Conservation (phyloP, 1,284 basidiomycete species). For the Chalciporus sp. region DNA sequence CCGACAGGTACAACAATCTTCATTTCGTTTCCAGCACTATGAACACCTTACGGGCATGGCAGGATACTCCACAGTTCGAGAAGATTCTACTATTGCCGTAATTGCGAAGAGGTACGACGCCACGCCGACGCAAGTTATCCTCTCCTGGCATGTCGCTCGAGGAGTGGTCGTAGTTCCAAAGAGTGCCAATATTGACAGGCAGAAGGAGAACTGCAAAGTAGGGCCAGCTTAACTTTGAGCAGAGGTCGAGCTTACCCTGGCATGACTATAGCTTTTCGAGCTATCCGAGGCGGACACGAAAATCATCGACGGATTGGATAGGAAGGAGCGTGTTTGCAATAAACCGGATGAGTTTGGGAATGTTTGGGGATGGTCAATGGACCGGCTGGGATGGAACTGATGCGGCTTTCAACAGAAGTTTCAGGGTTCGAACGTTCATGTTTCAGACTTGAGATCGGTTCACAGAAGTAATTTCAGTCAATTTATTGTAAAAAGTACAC, state of each 20-base stretch:
- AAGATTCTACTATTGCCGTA: neutral
- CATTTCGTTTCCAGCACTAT: neutral
- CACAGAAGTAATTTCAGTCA: neutral
- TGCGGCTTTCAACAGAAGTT: neutral
- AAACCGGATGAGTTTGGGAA: conserved; percentile 5
- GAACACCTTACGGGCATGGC: neutral
- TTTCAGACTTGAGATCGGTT: neutral
- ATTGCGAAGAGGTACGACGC: neutral
- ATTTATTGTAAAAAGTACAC: neutral
- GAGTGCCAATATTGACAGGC: conserved; percentile 42
- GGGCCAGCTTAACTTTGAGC: conserved; percentile 1
- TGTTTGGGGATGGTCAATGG: conserved; percentile 9
- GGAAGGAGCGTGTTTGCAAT: conserved; percentile 8
- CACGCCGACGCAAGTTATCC: conserved; percentile 37
- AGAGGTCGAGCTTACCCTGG: neutral
- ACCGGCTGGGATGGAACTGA: conserved; percentile 5
- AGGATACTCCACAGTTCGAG: neutral
- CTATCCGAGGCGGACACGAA: neutral
- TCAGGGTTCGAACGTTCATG: neutral
- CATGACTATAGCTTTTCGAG: neutral
- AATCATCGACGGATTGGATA: conserved; percentile 1
- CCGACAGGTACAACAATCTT: neutral
- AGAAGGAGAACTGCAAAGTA: conserved; percentile 48
- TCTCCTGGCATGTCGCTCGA: conserved; percentile 48
- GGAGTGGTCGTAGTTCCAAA: conserved; percentile 43